Percentiles rank a stretch among this genome's conserved stretches.
Conservation (phyloP, 1,284 basidiomycete genomes). For the Naganishia albida region DNA sequence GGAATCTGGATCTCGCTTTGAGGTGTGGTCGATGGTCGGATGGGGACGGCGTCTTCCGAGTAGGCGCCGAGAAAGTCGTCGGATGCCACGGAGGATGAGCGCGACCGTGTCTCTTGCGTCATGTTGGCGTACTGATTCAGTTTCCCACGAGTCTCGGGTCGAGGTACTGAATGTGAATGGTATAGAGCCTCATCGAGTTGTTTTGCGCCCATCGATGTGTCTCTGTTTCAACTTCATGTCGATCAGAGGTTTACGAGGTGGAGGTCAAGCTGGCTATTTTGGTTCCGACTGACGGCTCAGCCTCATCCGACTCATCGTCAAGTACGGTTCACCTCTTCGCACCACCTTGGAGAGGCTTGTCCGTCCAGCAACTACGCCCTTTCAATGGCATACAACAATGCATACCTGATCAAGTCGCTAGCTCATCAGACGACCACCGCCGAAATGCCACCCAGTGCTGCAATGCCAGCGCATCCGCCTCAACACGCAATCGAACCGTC, state of each 20-base stretch:
- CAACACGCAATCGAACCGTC: conserved; percentile 18
- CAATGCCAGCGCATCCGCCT: conserved; percentile 1
- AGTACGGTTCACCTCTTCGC: too few relatives aligned
- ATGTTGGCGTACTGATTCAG: neutral
- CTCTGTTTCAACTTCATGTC: neutral
- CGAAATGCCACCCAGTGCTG: neutral
- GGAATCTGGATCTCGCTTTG: conserved; percentile 39
- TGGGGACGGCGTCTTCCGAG: conserved; percentile 42
- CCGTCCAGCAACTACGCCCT: too few relatives aligned
- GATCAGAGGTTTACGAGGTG: neutral
- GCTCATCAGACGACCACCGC: conserved; percentile 3
- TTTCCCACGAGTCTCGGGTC: too few relatives aligned
- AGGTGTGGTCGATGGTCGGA: conserved; percentile 43
- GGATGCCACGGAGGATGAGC: conserved; percentile 41
- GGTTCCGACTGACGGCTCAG: neutral
- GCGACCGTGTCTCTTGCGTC: conserved; percentile 29
- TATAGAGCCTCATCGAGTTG: too few relatives aligned
- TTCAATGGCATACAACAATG: conserved; percentile 28
- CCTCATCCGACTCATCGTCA: too few relatives aligned
- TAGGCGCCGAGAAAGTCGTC: conserved; percentile 42
- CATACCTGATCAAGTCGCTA: conserved; percentile 16
- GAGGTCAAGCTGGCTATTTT: neutral
- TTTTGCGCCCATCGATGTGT: too few relatives aligned
- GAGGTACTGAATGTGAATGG: too few relatives aligned
- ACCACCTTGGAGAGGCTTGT: too few relatives aligned